A percentile compares a stretch with the other conserved stretches of the same genome.
Conservation (phyloP, 805 yeast genomes). For the Torulaspora quercuum region DNA sequence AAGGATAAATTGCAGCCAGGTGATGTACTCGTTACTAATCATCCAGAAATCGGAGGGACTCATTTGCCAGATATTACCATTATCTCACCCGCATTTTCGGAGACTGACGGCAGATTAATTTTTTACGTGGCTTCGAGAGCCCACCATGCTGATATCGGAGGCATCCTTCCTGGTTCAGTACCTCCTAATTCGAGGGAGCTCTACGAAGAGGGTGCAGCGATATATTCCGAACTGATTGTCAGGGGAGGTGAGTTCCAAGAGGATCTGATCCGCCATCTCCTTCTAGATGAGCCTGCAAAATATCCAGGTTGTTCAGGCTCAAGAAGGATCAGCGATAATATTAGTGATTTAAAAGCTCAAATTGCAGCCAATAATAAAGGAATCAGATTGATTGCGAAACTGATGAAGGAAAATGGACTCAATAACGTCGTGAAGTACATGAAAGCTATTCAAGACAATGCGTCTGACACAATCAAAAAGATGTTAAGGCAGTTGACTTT, state of each 20-base stretch:
- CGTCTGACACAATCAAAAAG: constrained; percentile 64
- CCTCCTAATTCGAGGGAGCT: constrained; percentile 85
- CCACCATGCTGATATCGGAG: constrained; percentile 96
- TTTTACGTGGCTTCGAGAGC: constrained; percentile 94
- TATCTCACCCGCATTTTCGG: constrained; percentile 81
- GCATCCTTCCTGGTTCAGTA: constrained; percentile 88
- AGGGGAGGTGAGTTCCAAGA: constrained; percentile 72
- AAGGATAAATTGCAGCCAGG: constrained; percentile 60
- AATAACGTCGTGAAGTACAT: constrained; percentile 65
- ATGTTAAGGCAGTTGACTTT: constrained; percentile 46
- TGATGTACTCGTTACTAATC: constrained; percentile 74
- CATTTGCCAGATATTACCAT: constrained; percentile 91
- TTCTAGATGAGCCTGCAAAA: constrained; percentile 72
- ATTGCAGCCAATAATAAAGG: constrained; percentile 89
- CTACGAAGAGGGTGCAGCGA: constrained; percentile 89
- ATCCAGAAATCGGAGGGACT: constrained; percentile 82
- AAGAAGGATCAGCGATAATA: constrained; percentile 74
- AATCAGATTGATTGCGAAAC: constrained; percentile 55
- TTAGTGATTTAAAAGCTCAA: constrained; percentile 82
- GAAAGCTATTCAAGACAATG: constrained; percentile 78
- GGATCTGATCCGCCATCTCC: constrained; percentile 55
- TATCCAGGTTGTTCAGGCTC: constrained; percentile 89
- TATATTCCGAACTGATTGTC: constrained; percentile 73
- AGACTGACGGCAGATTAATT: constrained; percentile 48
- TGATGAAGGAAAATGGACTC: constrained; percentile 61